Base-by-base conservation (phyloP, 176 grass and related monocot species). In the Phyllostachys edulis region DNA sequence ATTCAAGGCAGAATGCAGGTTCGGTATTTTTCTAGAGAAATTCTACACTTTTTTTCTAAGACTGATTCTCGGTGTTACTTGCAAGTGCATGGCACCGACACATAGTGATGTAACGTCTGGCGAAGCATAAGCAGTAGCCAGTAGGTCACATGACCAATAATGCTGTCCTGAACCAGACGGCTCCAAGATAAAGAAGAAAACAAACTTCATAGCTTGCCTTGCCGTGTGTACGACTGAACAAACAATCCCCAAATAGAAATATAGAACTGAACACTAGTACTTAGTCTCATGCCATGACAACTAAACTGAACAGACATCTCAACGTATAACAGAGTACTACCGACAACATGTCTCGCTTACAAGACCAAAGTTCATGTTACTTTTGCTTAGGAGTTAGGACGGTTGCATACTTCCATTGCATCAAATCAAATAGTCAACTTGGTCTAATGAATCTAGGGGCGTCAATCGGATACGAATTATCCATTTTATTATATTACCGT, bases 1-100 rank as follows among this genome's bases (percentile, higher is more conserved):
- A 27, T 46, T 36, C 12, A 23, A 17, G 5, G 1, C 0, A 56
- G 47, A 40, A 83, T 23, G 13, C 24, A 10, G n/a, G 59, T 41
- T 38, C 9, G 34, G 51, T 20, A 27, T 54, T 18, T n/a, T 18
- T 61, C 32, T 34, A 34, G 32, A 34, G 32, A 34, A 34, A 34
- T 34, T 34, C 2, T 34, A 34, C 32, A 34, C 32, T 2, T 2
- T 54, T 18, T n/a, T 18, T 61, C 7, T 1, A 9, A 10, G 55
- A 21, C 21, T 5, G 27, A 61, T 5, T 24, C 57, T 26, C 9
- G 11, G 23, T 27, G 41, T 3, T 71, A 24, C 8, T 49, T 49
- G 42, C 40, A 26, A 71, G 13, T 24, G n/a, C 12, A 13, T n/a
- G n/a, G 55, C 75, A 73, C 84, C 84, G 84, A 80, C 84, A 79